Percentiles rank a stretch among this genome's conserved stretches.
Conservation (phyloP, 768 basidiomycete genomes). For the Serpula lacrymans region DNA sequence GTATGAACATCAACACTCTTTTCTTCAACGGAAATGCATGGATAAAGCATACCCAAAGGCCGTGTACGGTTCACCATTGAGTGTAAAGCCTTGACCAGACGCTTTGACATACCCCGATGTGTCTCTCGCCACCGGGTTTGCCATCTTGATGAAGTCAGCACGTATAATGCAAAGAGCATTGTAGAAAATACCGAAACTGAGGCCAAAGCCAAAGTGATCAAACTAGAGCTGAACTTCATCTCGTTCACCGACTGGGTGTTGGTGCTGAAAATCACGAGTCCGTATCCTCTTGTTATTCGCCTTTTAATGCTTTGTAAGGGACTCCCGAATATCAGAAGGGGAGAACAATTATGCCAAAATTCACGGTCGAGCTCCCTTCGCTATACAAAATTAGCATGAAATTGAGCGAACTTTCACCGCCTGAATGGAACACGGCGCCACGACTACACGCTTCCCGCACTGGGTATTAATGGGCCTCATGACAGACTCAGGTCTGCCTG, state of each 20-base stretch:
- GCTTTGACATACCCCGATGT: slow-evolving; percentile 40
- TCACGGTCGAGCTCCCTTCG: too few species aligned
- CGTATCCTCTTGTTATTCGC: neutral
- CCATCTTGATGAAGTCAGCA: slow-evolving; percentile 1
- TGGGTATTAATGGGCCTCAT: too few species aligned
- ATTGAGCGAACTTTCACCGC: slow-evolving; percentile 4
- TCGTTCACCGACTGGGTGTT: neutral
- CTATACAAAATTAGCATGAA: neutral
- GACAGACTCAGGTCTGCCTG: too few species aligned
- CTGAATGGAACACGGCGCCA: too few species aligned
- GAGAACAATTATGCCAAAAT: neutral
- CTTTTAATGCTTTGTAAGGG: too few species aligned
- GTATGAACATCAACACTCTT: neutral
- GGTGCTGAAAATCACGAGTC: too few species aligned
- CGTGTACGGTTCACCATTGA: slow-evolving; percentile 47
- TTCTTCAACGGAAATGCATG: neutral
- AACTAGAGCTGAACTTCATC: slow-evolving; percentile 9
- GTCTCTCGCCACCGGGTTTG: slow-evolving; percentile 3
- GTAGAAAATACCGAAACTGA: slow-evolving; percentile 13
- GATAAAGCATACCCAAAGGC: slow-evolving; percentile 46
- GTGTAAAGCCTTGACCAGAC: slow-evolving; percentile 49
- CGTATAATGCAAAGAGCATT: neutral
- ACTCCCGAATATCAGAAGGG: neutral
- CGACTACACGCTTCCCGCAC: too few species aligned
- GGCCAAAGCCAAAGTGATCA: slow-evolving; percentile 7